Evolutionary conservation across 352 stramenopile genomes (phyloP), one percentile per base, ranked within the genome.

Genomic region (Phytophthora citricola): DNA sequence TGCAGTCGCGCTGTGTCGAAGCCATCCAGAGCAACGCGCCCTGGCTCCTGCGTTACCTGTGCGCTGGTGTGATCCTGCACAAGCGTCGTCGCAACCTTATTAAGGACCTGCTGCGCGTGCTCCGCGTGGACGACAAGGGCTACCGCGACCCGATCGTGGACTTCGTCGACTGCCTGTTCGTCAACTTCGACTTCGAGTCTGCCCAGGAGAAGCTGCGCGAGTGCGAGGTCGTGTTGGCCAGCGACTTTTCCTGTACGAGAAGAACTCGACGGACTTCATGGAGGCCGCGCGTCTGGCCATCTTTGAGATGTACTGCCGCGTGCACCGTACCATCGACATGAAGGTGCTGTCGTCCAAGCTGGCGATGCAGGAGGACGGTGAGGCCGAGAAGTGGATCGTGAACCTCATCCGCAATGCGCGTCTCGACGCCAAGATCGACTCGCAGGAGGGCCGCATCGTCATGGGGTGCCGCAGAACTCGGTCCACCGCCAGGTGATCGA

Each of bases 241-340:
- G 91, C 43, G 98, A 99, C 71, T 99, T 99, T 99, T 99, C 79
- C 81, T 99, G 32, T 91, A 92, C 74, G 86, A 94, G 76, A 93
- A 94, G 73, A 98, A 98, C 71, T 97, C 98, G 73, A 94, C 85
- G n/a, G 93, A 97, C 64, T 99, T 99, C 63, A 99, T 99, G 96
- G 97, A 99, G 76, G 90, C 97, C 36, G 97, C 97, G 14, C 86
- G 97, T 22, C 87, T 99, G 14, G 97, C 98, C 79, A 98, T 99
- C 59, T 99, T 99, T 75, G 98, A 99, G 79, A 99, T 99, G 68
- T 99, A 99, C 83, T 99, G 97, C 81, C 90, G 97, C 53, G 99
- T 99, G 70, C 97, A 99, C 87, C 90, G 98, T 73, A 99, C 98
- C 78, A 99, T 99, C 78, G 97, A 99, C 85, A 98, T 99, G 71